A percentile compares a stretch with the other conserved stretches of the same genome.
Evolutionary conservation across 1,284 basidiomycete species (phyloP).

Genomic region (Microbotryomycetes sp.): DNA sequence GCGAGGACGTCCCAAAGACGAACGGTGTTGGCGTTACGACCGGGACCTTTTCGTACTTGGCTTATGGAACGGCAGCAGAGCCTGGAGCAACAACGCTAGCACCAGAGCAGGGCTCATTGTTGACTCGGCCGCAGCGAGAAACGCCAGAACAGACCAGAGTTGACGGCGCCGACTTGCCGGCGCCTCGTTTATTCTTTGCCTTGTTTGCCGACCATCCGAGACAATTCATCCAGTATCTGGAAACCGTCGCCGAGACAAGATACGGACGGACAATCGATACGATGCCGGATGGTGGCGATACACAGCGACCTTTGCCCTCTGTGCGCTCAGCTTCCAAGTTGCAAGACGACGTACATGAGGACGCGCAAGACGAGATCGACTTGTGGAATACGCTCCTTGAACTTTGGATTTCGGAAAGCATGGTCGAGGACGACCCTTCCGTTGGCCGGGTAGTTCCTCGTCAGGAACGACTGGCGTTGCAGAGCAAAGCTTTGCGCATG

Average conservation of each 20-base stretch:
- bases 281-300: not conserved
- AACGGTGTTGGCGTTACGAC: not conserved
- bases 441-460: conserved; percentile 36
- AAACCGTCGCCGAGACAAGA: conserved; percentile 68
- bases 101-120: not conserved
- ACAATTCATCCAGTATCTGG: conserved; percentile 79
- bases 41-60: conserved; percentile 40
- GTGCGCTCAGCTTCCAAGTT: conserved; percentile 8
- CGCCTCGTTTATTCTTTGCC: conserved; percentile 81
- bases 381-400: conserved; percentile 97
- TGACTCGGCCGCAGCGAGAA: not conserved
- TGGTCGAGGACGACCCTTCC: not conserved
- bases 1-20: not conserved
- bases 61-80: conserved; percentile 42
- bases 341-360: conserved; percentile 48
- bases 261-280: conserved; percentile 70
- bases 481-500: conserved; percentile 58
- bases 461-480: conserved; percentile 32
- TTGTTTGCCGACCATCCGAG: conserved; percentile 86
- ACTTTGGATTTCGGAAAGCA: conserved; percentile 63
- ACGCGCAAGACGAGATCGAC: conserved; percentile 66
- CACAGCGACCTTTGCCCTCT: conserved; percentile 7
- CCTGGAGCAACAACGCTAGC: conserved; percentile 19
- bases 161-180: conserved; percentile 53
- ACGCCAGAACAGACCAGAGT: not conserved